Conservation (phyloP, 176 grass and related monocot species). For the Phyllostachys edulis region DNA sequence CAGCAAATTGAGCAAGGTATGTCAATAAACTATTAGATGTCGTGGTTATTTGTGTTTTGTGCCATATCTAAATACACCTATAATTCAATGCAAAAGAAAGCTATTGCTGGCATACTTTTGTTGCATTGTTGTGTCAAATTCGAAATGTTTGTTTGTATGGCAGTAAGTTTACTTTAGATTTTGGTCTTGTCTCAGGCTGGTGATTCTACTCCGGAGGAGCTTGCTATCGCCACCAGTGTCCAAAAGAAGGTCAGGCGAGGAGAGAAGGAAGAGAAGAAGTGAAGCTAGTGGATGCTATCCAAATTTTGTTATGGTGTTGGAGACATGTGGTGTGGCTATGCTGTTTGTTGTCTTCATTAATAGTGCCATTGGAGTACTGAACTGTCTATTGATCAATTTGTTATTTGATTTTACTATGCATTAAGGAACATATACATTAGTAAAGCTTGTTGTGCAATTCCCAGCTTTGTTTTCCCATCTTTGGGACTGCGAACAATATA, state of each 20-base stretch:
- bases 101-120: not conserved
- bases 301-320: conserved; percentile 45
- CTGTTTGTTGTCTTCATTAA: not conserved
- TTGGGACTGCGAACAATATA: too few species aligned
- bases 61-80: conserved; percentile 33
- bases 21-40: not conserved
- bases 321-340: not conserved
- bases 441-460: too few species aligned
- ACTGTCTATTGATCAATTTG: too few species aligned
- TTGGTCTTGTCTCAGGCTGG: conserved; percentile 51
- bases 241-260: conserved; percentile 92
- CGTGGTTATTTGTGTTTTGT: not conserved
- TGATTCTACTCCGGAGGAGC: conserved; percentile 84
- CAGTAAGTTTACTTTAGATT: not conserved
- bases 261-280: conserved; percentile 95
- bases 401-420: too few species aligned
- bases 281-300: conserved; percentile 40
- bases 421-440: too few species aligned
- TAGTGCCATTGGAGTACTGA: too few species aligned
- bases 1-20: too few species aligned
- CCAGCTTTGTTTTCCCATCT: too few species aligned
- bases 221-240: conserved; percentile 72
- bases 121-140: not conserved
- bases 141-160: not conserved
- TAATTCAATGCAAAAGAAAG: conserved; percentile 91